Base-by-base conservation (phyloP, 805 yeast genomes). In the Ogataea angusta region DNA sequence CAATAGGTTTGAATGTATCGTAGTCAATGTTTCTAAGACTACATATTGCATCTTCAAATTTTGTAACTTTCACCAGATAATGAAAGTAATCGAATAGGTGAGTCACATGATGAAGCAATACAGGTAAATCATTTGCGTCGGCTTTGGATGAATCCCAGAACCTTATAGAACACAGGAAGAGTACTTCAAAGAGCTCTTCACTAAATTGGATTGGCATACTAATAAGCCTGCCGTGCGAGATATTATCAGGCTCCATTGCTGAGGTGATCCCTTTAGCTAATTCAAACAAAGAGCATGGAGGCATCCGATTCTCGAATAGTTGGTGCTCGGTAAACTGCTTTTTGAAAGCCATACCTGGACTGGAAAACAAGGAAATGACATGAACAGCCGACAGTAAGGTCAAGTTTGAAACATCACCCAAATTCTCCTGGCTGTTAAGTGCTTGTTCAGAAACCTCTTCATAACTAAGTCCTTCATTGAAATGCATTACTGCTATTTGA, bases 121-220 rank as follows among this genome's bases (percentile, higher is more conserved):
- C 70, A 3, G 72, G 72, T 30, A 76, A 68, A 54, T 85, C 85
- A 10, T 66, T 73, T 0, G 50, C 46, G 34, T 67, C 67, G 1
- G 87, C 82, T 27, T 68, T 68, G 1, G 90, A 75, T 36, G 70
- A 75, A 46, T 73, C 76, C 91, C 93, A 85, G 30, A 82, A 64
- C 29, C 72, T 69, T 49, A 83, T 64, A 40, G 81, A 70, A 45
- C 75, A 75, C 27, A 70, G 67, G 73, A 83, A 74, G 14, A 81
- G 69, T 24, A 69, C 66, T 53, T 73, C 78, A 36, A 78, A 75
- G 53, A 85, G 62, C 18, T 73, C 51, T 40, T 75, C 81, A 28
- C 48, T 49, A 70, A 82, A 76, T 36, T 69, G 63, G 45, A 70
- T 70, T 30, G 73, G 64, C 10, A 16, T 6, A 29, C 4, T 17